A percentile compares a stretch with the other conserved stretches of the same genome.
Evolutionary conservation across 768 basidiomycete genomes (phyloP).

Genomic region (Termitomyces titanicus): DNA sequence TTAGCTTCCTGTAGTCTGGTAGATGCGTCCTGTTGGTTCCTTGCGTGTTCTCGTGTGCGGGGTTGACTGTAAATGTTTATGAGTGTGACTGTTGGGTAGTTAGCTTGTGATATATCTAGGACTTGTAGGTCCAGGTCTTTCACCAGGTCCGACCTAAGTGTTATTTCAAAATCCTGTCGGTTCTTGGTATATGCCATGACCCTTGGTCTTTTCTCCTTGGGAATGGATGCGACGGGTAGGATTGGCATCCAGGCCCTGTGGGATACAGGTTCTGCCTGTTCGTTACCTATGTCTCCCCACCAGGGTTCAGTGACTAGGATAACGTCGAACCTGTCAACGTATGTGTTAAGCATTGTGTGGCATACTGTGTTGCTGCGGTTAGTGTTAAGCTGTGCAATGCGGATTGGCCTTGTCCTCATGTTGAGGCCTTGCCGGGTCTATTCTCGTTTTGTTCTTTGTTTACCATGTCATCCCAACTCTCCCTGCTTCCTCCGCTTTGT

Average conservation of each 20-base stretch:
- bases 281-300: background rate
- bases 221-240: background rate
- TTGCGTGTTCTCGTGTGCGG: no score
- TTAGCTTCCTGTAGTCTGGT: no score
- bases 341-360: background rate
- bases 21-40: no score
- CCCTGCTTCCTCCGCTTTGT: no score
- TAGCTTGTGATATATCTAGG: no score
- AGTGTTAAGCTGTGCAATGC: background rate
- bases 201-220: background rate
- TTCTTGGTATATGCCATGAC: background rate
- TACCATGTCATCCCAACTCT: no score
- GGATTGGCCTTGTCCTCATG: background rate
- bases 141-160: background rate
- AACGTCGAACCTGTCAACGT: background rate
- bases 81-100: background rate
- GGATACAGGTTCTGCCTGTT: background rate
- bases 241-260: slow-evolving; percentile 13
- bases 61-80: background rate
- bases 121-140: background rate
- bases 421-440: background rate
- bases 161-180: background rate
- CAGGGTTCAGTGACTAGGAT: background rate
- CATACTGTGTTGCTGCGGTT: background rate
- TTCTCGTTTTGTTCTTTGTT: background rate